Evolutionary conservation across 352 stramenopile species (phyloP).

Genomic region (Phytophthora fragariaefolia): DNA sequence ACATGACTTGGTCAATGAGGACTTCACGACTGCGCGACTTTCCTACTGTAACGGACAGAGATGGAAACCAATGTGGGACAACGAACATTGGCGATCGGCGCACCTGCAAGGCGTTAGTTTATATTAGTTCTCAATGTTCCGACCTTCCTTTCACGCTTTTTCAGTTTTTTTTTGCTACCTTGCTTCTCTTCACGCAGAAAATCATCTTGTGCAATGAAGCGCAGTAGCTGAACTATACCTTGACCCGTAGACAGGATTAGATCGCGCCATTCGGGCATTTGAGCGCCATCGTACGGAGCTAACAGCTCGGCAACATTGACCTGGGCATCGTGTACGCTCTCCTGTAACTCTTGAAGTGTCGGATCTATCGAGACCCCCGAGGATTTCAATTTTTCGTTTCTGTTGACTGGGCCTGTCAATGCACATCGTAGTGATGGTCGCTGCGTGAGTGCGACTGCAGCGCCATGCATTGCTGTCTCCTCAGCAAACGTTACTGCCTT

Average conservation of each 20-base stretch:
- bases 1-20: too few relatives aligned
- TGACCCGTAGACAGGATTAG: conserved; percentile 16
- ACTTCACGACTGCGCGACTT: too few relatives aligned
- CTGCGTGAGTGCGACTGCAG: conserved; percentile 53
- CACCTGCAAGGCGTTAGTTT: too few relatives aligned
- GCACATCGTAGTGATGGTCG: conserved; percentile 42
- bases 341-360: conserved; percentile 9
- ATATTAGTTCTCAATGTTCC: too few relatives aligned
- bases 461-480: conserved; percentile 50
- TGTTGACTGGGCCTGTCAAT: too few relatives aligned
- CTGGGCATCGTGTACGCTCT: conserved; percentile 18
- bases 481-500: conserved; percentile 41
- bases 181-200: neutral
- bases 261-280: conserved; percentile 20
- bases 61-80: too few relatives aligned
- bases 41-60: too few relatives aligned
- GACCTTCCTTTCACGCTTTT: neutral
- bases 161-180: neutral
- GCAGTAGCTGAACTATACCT: conserved; percentile 21
- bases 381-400: neutral
- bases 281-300: conserved; percentile 12
- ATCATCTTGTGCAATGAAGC: conserved; percentile 19
- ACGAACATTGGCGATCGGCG: too few relatives aligned
- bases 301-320: conserved; percentile 13
- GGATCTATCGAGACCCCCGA: neutral